Percentiles rank a stretch among this genome's conserved stretches.
These are phyloP conservation scores for Phytophthora constricta DNA, from an alignment of 352 stramenopile species.

Conservation along the genomic window DNA sequence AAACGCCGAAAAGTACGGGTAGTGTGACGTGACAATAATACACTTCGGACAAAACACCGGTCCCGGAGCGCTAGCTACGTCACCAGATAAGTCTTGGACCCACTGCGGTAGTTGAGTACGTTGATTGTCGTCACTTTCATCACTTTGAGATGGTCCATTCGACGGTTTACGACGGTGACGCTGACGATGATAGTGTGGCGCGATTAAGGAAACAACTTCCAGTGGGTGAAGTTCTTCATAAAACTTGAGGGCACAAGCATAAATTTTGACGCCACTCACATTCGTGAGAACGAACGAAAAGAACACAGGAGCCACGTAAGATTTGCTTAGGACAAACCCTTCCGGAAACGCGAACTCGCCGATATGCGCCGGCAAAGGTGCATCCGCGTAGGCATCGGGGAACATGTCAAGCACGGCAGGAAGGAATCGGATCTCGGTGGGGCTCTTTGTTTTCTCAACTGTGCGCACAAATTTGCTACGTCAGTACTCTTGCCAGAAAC, in stretches of 20 bases:
- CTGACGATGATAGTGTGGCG: constrained; percentile 54
- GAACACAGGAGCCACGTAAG: constrained; percentile 64
- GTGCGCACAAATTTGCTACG: constrained; percentile 4
- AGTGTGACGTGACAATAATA: constrained; percentile 94
- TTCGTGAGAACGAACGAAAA: constrained; percentile 90
- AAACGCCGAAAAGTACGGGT: constrained; percentile 96
- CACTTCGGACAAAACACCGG: constrained; percentile 93
- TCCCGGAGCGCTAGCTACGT: constrained; percentile 49
- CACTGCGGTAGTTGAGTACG: constrained; percentile 66
- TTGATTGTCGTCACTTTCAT: constrained; percentile 61
- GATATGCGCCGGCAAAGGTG: constrained; percentile 66
- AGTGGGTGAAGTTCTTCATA: constrained; percentile 84
- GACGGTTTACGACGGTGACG: constrained; percentile 36
- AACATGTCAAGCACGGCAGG: constrained; percentile 72
- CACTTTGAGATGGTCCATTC: constrained; percentile 11
- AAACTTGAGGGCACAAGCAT: constrained; percentile 80
- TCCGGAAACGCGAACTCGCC: constrained; percentile 85
- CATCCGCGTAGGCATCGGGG: constrained; percentile 64
- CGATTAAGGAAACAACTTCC: constrained; percentile 78
- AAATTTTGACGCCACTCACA: constrained; percentile 81
- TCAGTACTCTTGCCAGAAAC: no score
- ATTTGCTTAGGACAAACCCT: constrained; percentile 66
- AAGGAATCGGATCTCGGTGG: constrained; percentile 74
- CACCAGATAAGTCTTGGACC: constrained; percentile 70
- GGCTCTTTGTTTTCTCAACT: constrained; percentile 80